phyloP scores from a whole-genome alignment of 2,329 filamentous ascomycete species.

The Chrysosporium keratinophilum region DNA sequence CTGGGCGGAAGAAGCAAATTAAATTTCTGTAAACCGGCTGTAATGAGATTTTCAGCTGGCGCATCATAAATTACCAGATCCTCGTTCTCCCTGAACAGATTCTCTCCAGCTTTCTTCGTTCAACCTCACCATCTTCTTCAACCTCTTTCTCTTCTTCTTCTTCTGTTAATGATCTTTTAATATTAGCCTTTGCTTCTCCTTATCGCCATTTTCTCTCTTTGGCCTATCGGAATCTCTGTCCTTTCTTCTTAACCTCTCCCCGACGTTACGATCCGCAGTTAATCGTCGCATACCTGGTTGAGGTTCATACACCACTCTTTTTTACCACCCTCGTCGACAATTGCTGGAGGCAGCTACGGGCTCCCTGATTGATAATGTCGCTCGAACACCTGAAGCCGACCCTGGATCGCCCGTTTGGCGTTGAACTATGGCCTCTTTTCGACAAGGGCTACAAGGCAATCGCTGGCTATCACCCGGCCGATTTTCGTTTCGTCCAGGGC shows the following conservation, averaged over 20 bases:
- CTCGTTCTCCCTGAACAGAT: neutral
- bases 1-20: constrained; percentile 1
- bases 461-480: constrained; percentile 64
- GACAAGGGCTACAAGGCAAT: constrained; percentile 63
- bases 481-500: constrained; percentile 69
- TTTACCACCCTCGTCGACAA: neutral
- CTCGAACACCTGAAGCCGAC: constrained; percentile 43
- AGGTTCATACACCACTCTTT: neutral
- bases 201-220: neutral
- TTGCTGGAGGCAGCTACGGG: neutral
- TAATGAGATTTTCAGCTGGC: constrained; percentile 1
- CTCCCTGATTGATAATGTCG: constrained; percentile 10
- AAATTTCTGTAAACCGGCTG: neutral
- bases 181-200: constrained; percentile 10
- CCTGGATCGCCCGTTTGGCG: constrained; percentile 73
- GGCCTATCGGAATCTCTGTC: neutral
- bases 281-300: neutral
- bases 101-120: constrained; percentile 5
- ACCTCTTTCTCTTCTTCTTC: constrained; percentile 3
- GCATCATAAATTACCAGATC: neutral
- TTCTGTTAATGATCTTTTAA: constrained; percentile 1
- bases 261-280: neutral
- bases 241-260: neutral
- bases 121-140: constrained; percentile 5
- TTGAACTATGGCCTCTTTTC: constrained; percentile 81